Percentiles rank a stretch among this genome's conserved stretches.
Evolutionary conservation across 1,139 yeast genomes (phyloP).

Genomic region (Hanseniaspora gamundiae): DNA sequence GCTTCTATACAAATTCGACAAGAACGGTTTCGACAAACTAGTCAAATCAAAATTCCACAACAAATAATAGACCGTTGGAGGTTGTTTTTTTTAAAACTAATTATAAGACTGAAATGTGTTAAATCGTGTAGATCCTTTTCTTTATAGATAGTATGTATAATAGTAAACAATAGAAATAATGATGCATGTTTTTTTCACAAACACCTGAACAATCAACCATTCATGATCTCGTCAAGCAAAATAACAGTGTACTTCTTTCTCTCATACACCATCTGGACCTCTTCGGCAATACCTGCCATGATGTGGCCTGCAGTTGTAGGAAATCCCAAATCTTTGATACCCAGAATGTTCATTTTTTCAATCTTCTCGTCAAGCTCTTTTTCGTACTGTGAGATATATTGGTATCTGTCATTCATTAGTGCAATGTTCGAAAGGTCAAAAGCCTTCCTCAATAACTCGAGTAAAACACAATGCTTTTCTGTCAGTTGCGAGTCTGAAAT

Average conservation of each 20-base stretch:
- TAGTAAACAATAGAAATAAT: too few relatives aligned
- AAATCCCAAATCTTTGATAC: slow-evolving; percentile 22
- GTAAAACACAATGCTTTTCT: slow-evolving; percentile 3
- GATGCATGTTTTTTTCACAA: too few relatives aligned
- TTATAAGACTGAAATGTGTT: too few relatives aligned
- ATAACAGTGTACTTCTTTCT: slow-evolving; percentile 12
- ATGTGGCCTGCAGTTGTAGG: slow-evolving; percentile 10
- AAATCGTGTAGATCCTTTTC: too few relatives aligned
- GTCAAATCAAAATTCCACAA: slow-evolving; percentile 5
- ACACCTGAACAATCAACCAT: too few relatives aligned
- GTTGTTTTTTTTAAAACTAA: too few relatives aligned
- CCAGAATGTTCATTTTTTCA: slow-evolving; percentile 21
- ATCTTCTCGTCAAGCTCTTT: slow-evolving; percentile 17
- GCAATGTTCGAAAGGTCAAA: slow-evolving; percentile 26
- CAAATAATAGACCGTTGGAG: background rate
- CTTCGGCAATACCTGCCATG: slow-evolving; percentile 10
- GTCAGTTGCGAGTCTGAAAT: background rate
- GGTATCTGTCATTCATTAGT: slow-evolving; percentile 23
- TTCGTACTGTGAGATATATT: slow-evolving; percentile 13
- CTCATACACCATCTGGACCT: slow-evolving; percentile 13
- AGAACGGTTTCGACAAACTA: slow-evolving; percentile 44
- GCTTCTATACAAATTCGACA: slow-evolving; percentile 56
- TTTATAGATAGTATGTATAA: too few relatives aligned
- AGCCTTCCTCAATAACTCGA: slow-evolving; percentile 20
- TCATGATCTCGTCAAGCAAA: background rate